Conservation (phyloP, 805 yeast species). For the Metschnikowia koreensis region DNA sequence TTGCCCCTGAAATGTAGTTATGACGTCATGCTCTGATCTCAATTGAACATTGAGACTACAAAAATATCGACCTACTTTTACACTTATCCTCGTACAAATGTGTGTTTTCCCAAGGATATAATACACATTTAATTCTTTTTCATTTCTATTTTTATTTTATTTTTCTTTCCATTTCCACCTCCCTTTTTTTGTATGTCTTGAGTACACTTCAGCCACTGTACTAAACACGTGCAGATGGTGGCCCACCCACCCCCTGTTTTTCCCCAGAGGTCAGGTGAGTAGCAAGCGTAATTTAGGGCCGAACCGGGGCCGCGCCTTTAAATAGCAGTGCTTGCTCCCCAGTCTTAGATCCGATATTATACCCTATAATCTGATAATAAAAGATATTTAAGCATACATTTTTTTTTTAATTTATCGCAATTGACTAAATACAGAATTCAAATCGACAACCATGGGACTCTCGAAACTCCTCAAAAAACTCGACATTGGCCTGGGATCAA, state of each 20-base stretch:
- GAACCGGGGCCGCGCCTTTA: background rate
- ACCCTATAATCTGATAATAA: no score
- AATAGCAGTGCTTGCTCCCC: background rate
- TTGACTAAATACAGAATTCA: background rate
- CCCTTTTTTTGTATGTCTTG: background rate
- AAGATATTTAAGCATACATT: no score
- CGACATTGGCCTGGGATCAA: slow-evolving; percentile 17
- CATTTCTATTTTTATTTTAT: no score
- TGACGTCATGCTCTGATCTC: no score
- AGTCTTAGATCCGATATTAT: background rate
- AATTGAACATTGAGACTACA: no score
- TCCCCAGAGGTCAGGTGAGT: background rate
- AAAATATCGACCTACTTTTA: no score
- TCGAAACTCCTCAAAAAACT: slow-evolving; percentile 21
- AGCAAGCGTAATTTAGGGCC: background rate
- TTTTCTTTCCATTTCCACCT: no score
- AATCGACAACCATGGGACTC: slow-evolving; percentile 3
- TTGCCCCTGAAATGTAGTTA: no score
- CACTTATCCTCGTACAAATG: no score
- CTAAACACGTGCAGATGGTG: background rate
- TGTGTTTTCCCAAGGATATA: no score
- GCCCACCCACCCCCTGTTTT: background rate
- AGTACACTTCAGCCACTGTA: background rate
- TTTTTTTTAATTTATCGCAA: background rate
- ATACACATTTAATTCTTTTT: no score